These are phyloP conservation scores for Plantago lanceolata DNA, from an alignment of 305 asterid species.

Conservation along the genomic window DNA sequence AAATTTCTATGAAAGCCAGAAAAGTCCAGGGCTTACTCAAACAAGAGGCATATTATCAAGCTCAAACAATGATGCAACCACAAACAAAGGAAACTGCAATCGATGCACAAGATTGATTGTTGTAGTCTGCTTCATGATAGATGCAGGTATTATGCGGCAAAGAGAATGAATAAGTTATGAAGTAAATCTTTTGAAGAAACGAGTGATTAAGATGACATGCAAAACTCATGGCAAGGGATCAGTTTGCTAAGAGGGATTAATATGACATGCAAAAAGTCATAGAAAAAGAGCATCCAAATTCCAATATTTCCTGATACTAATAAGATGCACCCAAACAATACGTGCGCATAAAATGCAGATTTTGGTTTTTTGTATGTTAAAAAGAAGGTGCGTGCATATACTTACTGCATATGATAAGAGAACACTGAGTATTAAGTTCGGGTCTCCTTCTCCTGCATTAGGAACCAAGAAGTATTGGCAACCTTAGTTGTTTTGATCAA, in stretches of 20 bases:
- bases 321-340: neutral
- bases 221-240: neutral
- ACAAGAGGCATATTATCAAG: neutral
- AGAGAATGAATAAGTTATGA: neutral
- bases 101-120: neutral
- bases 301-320: neutral
- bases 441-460: slow-evolving; percentile 57
- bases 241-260: neutral
- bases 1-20: neutral
- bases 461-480: slow-evolving; percentile 20
- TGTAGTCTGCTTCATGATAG: neutral
- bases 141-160: neutral
- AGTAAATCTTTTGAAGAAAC: neutral
- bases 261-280: neutral
- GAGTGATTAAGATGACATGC: neutral
- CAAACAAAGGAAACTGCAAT: neutral
- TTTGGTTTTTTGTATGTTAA: neutral
- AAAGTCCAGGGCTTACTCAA: too few species aligned
- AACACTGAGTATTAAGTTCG: slow-evolving; percentile 55
- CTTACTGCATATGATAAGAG: slow-evolving; percentile 68
- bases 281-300: too few species aligned
- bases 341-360: neutral
- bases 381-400: neutral
- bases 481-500: slow-evolving; percentile 12
- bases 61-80: neutral